These are phyloP conservation scores for Penicillium sp. DNA, from an alignment of 2,329 filamentous ascomycete species.

Conservation along the genomic window DNA sequence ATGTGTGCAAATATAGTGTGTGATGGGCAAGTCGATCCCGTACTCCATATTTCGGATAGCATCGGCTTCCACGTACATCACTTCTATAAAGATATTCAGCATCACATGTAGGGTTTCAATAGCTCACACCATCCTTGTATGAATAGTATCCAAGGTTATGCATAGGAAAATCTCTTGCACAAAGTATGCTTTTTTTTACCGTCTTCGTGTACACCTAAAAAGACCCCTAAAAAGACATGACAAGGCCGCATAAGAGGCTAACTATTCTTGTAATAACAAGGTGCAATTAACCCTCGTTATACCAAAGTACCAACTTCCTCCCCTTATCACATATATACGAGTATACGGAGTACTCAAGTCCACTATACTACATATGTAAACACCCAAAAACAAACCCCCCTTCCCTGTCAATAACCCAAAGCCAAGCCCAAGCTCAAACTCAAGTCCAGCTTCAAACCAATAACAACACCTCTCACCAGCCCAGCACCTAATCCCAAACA, in stretches of 20 bases:
- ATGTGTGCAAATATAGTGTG: not conserved
- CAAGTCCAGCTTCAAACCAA: not conserved
- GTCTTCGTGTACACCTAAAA: no score
- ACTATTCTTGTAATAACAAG: not conserved
- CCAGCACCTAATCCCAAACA: not conserved
- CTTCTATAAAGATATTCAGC: not conserved
- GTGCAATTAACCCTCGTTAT: not conserved
- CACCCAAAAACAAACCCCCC: not conserved
- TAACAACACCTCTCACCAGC: not conserved
- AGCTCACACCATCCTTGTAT: not conserved
- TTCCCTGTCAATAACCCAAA: not conserved
- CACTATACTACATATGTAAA: not conserved
- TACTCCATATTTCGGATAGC: not conserved
- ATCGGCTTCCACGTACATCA: not conserved
- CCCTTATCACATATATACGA: not conserved
- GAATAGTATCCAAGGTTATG: no score
- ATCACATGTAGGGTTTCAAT: not conserved
- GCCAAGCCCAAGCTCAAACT: constrained; percentile 3
- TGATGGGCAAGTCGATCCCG: not conserved
- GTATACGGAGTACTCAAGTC: not conserved
- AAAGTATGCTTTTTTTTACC: no score
- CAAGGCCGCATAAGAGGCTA: no score
- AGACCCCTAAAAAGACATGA: no score
- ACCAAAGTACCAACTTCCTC: not conserved
- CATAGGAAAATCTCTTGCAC: no score